Evolutionary conservation across 2,329 filamentous ascomycete species (phyloP).

Genomic region (Stemphylium vesicarium): DNA sequence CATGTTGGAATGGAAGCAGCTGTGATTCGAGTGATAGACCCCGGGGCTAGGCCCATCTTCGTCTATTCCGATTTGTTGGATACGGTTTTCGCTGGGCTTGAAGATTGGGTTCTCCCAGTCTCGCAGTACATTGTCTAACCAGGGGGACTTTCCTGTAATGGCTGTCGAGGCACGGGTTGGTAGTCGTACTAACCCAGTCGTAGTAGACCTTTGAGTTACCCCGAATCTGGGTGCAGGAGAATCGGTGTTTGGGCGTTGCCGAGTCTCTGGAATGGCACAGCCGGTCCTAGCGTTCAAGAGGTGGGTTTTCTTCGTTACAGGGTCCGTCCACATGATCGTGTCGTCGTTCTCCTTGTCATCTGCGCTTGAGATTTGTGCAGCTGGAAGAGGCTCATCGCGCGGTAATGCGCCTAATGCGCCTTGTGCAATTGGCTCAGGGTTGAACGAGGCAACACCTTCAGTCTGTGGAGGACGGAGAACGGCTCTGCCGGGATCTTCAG

Average conservation of each 20-base stretch:
- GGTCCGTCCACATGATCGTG: slow-evolving; percentile 66
- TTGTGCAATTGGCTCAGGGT: slow-evolving; percentile 16
- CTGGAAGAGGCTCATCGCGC: neutral
- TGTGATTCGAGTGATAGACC: slow-evolving; percentile 3
- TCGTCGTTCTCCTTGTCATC: slow-evolving; percentile 32
- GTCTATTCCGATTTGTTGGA: slow-evolving; percentile 48
- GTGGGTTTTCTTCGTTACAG: slow-evolving; percentile 60
- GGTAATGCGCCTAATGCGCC: slow-evolving; percentile 15
- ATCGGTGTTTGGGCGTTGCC: slow-evolving; percentile 17
- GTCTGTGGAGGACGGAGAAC: neutral
- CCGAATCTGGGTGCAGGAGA: neutral
- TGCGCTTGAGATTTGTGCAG: neutral
- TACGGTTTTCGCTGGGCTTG: slow-evolving; percentile 53
- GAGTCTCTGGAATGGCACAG: slow-evolving; percentile 37
- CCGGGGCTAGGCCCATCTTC: slow-evolving; percentile 11
- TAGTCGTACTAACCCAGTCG: slow-evolving; percentile 44
- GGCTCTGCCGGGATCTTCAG: neutral
- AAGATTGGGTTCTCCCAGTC: slow-evolving; percentile 82
- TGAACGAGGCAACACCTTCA: slow-evolving; percentile 11
- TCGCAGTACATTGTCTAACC: slow-evolving; percentile 67
- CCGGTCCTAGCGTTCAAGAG: slow-evolving; percentile 65
- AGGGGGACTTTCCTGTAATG: slow-evolving; percentile 44
- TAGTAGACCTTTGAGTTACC: slow-evolving; percentile 27
- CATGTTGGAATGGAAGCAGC: slow-evolving; percentile 19
- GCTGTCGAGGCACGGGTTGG: slow-evolving; percentile 18